Base-by-base conservation (phyloP, 345 rosid species). In the Passiflora organensis region DNA sequence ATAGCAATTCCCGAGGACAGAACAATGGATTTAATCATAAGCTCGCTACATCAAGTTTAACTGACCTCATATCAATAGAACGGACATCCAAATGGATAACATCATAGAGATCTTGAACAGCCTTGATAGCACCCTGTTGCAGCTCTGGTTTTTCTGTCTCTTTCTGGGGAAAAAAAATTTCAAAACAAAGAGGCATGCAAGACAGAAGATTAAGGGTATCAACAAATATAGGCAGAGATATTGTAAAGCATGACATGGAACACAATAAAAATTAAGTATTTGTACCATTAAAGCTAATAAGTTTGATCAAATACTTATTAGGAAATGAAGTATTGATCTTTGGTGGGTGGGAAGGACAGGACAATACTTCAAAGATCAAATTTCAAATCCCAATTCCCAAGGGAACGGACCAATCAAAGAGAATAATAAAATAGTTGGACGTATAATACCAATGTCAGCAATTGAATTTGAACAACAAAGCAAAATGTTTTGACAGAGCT, bases 61-160 rank as follows among this genome's bases (percentile, higher is more conserved):
- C 62, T 59, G 48, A 91, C 98, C 96, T 86, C 95, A 79, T 71
- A 74, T 84, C 59, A 43, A 86, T 38, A 44, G 84, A 59, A 67
- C 89, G 82, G 60, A 93, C 80, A 74, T 93, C 99, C 64, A 66
- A 74, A 32, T 58, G 86, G 73, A 93, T 80, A 73, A 93, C 96
- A 84, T 93, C 99, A 51, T 89, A 86, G 51, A 93, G 86, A 86
- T 93, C 96, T 56, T 77, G 99, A 74, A 89, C 87, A 75, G 99
- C 94, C 72, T 89, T 68, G 58, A 93, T 59, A 5, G 96, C 96
- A 53, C 96, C 99, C 60, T 80, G 81, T 60, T 76, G 76, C 64
- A 72, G 73, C 63, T 86, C 96, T 0, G 81, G 76, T 20, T 80
- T 78, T 72, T 80, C 86, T 36, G 75, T 64, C 67, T 77, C 83